Conservation (phyloP, 1,284 basidiomycete species). For the Pyrrhoderma noxium region DNA sequence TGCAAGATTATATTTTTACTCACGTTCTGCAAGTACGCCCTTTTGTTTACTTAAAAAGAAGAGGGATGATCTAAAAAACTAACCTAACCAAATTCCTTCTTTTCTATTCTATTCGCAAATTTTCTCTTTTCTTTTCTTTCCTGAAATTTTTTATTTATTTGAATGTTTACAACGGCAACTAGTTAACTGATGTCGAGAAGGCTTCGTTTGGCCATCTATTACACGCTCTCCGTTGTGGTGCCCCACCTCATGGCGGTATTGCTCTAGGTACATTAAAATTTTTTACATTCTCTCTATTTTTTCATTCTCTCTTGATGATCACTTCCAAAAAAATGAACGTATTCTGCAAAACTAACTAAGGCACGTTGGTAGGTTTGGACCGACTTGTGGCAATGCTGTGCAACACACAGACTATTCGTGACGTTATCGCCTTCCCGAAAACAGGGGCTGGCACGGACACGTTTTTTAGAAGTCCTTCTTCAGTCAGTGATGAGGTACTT, state of each 20-base stretch:
- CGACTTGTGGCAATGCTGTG: constrained; percentile 87
- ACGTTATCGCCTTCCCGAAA: constrained; percentile 97
- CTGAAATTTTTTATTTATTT: neutral
- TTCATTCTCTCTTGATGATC: constrained; percentile 8
- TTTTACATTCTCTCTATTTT: neutral
- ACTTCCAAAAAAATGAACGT: constrained; percentile 6
- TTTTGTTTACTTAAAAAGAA: neutral
- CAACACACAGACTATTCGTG: constrained; percentile 77
- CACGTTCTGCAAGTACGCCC: constrained; percentile 66
- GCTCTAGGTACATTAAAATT: constrained; percentile 59
- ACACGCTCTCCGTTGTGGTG: constrained; percentile 80
- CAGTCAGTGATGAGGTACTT: constrained; percentile 48
- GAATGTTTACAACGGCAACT: constrained; percentile 16
- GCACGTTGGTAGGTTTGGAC: constrained; percentile 69
- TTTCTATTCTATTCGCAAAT: neutral
- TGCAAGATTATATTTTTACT: constrained; percentile 82
- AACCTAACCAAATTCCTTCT: neutral
- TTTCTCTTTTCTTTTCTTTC: no score
- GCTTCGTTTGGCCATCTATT: constrained; percentile 78
- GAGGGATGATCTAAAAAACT: neutral
- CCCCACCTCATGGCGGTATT: constrained; percentile 94
- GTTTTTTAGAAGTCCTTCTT: constrained; percentile 81
- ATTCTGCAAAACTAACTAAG: neutral
- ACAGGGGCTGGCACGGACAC: constrained; percentile 78
- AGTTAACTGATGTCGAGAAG: constrained; percentile 71